Evolutionary conservation across 2,329 filamentous ascomycete species (phyloP).

Genomic region (Fusarium miscanthi): DNA sequence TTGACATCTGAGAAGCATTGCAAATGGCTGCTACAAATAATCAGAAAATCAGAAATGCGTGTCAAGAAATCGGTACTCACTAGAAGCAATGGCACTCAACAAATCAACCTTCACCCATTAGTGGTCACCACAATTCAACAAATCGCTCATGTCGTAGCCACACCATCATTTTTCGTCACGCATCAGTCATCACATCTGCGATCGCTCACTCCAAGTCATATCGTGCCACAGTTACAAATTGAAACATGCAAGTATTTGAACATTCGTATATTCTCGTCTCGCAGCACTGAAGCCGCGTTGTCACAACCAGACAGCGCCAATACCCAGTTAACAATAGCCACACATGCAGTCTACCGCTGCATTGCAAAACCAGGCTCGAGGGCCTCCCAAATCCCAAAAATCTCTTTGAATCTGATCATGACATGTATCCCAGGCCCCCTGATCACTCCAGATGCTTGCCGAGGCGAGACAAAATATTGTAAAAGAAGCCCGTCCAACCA

Average conservation of each 20-base stretch:
- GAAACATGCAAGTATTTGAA: slow-evolving; percentile 35
- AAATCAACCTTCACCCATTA: neutral
- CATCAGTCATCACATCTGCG: neutral
- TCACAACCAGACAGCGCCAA: slow-evolving; percentile 50
- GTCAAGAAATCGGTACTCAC: neutral
- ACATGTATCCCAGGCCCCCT: slow-evolving; percentile 44
- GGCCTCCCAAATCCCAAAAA: slow-evolving; percentile 48
- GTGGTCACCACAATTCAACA: neutral
- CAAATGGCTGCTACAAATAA: neutral
- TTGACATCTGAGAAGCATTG: neutral
- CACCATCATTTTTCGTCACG: neutral
- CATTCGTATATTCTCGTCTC: slow-evolving; percentile 55
- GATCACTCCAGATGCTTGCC: slow-evolving; percentile 49
- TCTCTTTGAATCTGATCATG: slow-evolving; percentile 50
- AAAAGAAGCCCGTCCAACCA: slow-evolving; percentile 39
- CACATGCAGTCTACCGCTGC: slow-evolving; percentile 46
- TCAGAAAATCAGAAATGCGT: neutral
- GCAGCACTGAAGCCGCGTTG: slow-evolving; percentile 47
- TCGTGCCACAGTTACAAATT: neutral
- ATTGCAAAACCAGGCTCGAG: slow-evolving; percentile 52
- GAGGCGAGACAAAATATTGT: slow-evolving; percentile 42
- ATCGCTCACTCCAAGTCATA: neutral
- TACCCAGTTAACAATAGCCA: slow-evolving; percentile 50
- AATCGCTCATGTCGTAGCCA: neutral
- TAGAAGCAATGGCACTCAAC: neutral